Conservation (phyloP, 1,284 basidiomycete genomes). For the Ustilago hordei region DNA sequence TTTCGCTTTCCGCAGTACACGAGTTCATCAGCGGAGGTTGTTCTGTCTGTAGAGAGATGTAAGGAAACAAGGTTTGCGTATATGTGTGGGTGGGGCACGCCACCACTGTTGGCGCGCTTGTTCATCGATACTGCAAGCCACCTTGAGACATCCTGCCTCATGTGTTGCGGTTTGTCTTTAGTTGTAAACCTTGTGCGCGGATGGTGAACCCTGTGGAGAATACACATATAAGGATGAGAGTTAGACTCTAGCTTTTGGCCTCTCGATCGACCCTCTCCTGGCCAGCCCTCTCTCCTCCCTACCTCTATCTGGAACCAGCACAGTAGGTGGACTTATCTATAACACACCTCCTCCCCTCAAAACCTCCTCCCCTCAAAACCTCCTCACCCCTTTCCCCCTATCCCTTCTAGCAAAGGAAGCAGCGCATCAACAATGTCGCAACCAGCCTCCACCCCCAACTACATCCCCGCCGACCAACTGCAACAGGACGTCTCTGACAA, state of each 20-base stretch:
- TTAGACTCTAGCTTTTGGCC: background rate
- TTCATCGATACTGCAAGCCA: background rate
- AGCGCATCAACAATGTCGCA: constrained; percentile 31
- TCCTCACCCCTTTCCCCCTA: background rate
- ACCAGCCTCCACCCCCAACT: constrained; percentile 27
- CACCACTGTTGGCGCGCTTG: background rate
- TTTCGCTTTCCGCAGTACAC: too few relatives aligned
- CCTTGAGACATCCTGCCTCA: too few relatives aligned
- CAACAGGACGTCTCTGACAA: constrained; percentile 39
- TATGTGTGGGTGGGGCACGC: background rate
- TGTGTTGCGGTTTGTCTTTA: background rate
- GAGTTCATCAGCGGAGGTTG: background rate
- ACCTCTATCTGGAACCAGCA: background rate
- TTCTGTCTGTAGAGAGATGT: background rate
- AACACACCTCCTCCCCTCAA: constrained; percentile 1
- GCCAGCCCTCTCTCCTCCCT: background rate
- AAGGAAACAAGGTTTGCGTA: background rate
- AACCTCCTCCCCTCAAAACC: background rate
- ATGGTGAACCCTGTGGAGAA: background rate
- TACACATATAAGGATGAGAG: background rate
- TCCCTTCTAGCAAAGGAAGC: background rate
- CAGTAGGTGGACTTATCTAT: background rate
- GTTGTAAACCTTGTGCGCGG: background rate
- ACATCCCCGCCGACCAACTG: constrained; percentile 49
- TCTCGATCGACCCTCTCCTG: constrained; percentile 1